Conservation (phyloP, 1,139 yeast genomes). For the Zygosaccharomyces sapae region DNA sequence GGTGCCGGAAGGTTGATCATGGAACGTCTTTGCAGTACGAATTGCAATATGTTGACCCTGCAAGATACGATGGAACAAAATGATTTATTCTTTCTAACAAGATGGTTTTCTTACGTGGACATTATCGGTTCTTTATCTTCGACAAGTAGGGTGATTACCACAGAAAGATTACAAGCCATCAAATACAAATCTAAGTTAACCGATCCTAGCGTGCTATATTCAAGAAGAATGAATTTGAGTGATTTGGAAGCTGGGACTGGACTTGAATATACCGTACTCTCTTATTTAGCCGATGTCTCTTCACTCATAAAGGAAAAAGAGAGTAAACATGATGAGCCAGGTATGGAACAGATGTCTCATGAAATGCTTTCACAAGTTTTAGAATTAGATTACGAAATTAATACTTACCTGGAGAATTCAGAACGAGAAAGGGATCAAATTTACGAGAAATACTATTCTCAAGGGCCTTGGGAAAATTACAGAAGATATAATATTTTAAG, state of each 20-base stretch:
- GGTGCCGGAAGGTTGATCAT: conserved; percentile 68
- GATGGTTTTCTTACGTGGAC: conserved; percentile 73
- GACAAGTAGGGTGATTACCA: conserved; percentile 6
- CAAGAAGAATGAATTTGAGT: conserved; percentile 19
- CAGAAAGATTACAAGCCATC: conserved; percentile 4
- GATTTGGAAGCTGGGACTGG: conserved; percentile 59
- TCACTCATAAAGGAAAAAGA: conserved; percentile 5
- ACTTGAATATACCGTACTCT: conserved; percentile 51
- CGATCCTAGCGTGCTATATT: neutral
- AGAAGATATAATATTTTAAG: conserved; percentile 42
- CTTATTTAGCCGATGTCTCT: conserved; percentile 40
- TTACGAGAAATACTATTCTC: conserved; percentile 3
- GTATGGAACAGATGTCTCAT: conserved; percentile 34
- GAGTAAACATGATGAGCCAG: conserved; percentile 26
- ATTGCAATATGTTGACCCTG: conserved; percentile 1
- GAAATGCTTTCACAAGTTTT: conserved; percentile 44
- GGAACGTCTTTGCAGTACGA: conserved; percentile 16
- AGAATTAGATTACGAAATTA: conserved; percentile 43
- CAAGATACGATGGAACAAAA: conserved; percentile 36
- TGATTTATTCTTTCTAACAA: conserved; percentile 54
- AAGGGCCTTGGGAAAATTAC: conserved; percentile 13
- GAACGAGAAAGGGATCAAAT: conserved; percentile 38
- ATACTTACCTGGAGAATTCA: conserved; percentile 26
- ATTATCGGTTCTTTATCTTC: conserved; percentile 46
- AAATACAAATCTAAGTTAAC: conserved; percentile 6